These are phyloP conservation scores for Phyllostachys edulis DNA, from an alignment of 176 grass and related monocot genomes.

Conservation along the genomic window DNA sequence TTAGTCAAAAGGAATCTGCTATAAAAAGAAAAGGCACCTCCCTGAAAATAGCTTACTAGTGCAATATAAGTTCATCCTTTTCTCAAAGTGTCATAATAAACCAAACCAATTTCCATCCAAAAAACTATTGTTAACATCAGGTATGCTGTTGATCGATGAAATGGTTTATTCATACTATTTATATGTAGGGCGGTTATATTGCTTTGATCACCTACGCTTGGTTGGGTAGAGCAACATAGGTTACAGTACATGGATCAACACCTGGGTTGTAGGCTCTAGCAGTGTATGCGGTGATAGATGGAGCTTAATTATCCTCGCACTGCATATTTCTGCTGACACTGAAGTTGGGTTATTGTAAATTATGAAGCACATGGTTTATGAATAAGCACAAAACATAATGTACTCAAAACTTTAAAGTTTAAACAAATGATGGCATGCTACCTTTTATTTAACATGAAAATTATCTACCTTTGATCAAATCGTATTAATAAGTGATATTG, in stretches of 20 bases:
- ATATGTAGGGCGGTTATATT: neutral
- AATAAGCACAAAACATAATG: neutral
- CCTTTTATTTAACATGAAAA: neutral
- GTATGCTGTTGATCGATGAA: neutral
- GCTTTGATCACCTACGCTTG: neutral
- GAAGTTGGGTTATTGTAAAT: neutral
- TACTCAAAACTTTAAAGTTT: neutral
- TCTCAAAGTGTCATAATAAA: neutral
- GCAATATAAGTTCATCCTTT: neutral
- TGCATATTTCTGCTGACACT: neutral
- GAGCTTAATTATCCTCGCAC: neutral
- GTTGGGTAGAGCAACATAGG: neutral
- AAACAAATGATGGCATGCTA: neutral
- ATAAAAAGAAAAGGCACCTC: neutral
- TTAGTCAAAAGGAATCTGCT: neutral
- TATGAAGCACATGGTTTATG: neutral
- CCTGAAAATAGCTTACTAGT: neutral
- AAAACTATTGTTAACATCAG: neutral
- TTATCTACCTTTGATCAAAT: neutral
- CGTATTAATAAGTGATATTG: neutral
- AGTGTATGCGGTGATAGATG: neutral
- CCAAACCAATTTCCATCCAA: neutral
- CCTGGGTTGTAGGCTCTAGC: neutral
- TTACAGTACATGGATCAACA: neutral
- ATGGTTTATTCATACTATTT: neutral